phyloP scores from a whole-genome alignment of 352 stramenopile genomes.

The Stramenopiles sp. region DNA sequence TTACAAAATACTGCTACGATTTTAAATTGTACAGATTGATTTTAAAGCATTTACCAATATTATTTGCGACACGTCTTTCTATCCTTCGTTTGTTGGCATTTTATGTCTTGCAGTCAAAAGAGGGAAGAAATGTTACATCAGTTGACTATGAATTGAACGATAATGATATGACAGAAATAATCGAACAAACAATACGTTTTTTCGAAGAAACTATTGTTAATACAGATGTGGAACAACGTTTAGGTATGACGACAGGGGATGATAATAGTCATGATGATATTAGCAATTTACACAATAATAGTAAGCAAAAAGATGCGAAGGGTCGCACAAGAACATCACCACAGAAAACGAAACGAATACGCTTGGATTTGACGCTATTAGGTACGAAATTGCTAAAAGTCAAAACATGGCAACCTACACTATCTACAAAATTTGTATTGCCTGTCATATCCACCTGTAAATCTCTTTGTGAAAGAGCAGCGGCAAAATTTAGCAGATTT shows the following conservation, averaged over 20 bases:
- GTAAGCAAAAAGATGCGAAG: neutral
- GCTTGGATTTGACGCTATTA: neutral
- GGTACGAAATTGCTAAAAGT: neutral
- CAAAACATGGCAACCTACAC: neutral
- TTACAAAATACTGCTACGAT: neutral
- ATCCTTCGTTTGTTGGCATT: neutral
- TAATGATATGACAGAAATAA: neutral
- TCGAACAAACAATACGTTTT: neutral
- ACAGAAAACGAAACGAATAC: neutral
- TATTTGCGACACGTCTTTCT: neutral
- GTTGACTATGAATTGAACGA: neutral
- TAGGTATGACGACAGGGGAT: too few relatives aligned
- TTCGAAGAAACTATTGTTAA: neutral
- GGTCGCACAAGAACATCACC: neutral
- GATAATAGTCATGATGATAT: too few relatives aligned
- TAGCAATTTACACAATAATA: neutral
- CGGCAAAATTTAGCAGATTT: too few relatives aligned
- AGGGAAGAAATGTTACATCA: neutral
- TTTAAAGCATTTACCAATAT: conserved; percentile 1
- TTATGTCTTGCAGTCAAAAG: neutral
- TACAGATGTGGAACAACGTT: neutral
- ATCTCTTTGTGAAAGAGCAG: neutral
- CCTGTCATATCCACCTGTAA: neutral
- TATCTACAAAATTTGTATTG: neutral
- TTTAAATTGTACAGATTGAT: neutral